Conservation (phyloP, 2,329 filamentous ascomycete genomes). For the Dothideomycetes sp. region DNA sequence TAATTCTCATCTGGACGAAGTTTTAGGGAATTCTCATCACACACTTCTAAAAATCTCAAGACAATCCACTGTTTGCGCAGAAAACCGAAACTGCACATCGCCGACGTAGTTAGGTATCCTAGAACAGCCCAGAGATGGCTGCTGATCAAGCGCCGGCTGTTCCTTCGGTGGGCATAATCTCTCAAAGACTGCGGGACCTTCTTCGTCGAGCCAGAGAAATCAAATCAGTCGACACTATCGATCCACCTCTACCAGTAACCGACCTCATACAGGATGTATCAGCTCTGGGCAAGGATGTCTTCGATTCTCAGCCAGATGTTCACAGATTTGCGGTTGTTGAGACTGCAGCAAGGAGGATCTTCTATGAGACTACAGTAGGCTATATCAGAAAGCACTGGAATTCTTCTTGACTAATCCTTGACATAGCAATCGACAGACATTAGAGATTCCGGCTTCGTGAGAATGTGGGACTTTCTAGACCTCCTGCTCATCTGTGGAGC, state of each 20-base stretch:
- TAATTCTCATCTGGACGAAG: no score
- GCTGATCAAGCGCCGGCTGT: slow-evolving; percentile 20
- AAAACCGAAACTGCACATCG: no score
- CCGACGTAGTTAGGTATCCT: no score
- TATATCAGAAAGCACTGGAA: slow-evolving; percentile 20
- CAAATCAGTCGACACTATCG: slow-evolving; percentile 34
- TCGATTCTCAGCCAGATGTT: slow-evolving; percentile 19
- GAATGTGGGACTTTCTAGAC: slow-evolving; percentile 89
- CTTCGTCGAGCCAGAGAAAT: slow-evolving; percentile 32
- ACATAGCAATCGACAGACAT: slow-evolving; percentile 65
- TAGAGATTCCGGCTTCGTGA: slow-evolving; percentile 66
- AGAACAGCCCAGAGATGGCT: no score
- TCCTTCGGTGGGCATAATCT: slow-evolving; percentile 23
- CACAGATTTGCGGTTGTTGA: slow-evolving; percentile 58
- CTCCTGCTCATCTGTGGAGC: slow-evolving; percentile 81
- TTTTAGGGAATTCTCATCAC: no score
- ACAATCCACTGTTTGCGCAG: no score
- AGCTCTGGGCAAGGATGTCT: slow-evolving; percentile 22
- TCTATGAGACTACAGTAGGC: slow-evolving; percentile 69
- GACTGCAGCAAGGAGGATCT: slow-evolving; percentile 70
- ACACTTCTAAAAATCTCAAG: no score
- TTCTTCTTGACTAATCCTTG: slow-evolving; percentile 18
- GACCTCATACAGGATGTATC: slow-evolving; percentile 27
- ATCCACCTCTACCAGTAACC: slow-evolving; percentile 35
- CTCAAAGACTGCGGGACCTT: slow-evolving; percentile 30